phyloP scores from a whole-genome alignment of 2,329 filamentous ascomycete genomes.

The Neofusicoccum parvum region DNA sequence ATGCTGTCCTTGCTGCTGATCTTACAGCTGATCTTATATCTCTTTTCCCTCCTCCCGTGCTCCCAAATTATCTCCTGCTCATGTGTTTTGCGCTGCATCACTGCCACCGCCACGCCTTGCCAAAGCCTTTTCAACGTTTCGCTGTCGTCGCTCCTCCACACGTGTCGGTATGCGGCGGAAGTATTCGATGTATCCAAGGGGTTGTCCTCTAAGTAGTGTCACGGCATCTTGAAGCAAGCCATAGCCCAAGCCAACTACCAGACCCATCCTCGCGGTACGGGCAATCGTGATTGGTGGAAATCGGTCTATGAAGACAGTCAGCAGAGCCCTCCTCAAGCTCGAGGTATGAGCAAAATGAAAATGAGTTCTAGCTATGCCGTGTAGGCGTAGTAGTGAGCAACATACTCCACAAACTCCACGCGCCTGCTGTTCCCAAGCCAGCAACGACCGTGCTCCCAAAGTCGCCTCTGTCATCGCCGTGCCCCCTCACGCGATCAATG shows the following conservation, averaged over 20 bases:
- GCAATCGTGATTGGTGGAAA: conserved; percentile 68
- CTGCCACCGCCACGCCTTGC: background rate
- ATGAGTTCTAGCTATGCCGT: too few species aligned
- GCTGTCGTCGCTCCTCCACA: conserved; percentile 6
- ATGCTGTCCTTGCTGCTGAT: background rate
- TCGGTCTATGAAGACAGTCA: conserved; percentile 58
- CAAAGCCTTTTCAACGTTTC: background rate
- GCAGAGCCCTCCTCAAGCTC: background rate
- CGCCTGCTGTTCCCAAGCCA: conserved; percentile 79
- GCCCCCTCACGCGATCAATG: conserved; percentile 66
- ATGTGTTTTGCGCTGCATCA: background rate
- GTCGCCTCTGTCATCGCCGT: conserved; percentile 55
- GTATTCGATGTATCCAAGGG: conserved; percentile 74
- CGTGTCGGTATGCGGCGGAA: conserved; percentile 4
- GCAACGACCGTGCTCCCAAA: conserved; percentile 80
- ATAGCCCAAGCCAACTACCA: conserved; percentile 77
- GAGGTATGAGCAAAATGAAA: too few species aligned
- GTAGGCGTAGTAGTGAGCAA: conserved; percentile 23
- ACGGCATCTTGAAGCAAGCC: conserved; percentile 79
- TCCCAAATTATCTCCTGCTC: background rate
- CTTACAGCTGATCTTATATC: too few species aligned
- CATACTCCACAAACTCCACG: conserved; percentile 85
- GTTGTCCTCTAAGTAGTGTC: conserved; percentile 68
- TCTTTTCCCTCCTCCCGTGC: too few species aligned
- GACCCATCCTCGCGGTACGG: conserved; percentile 73